Base-by-base conservation (phyloP, 2,329 filamentous ascomycete species). In the Fusarium subglutinans region DNA sequence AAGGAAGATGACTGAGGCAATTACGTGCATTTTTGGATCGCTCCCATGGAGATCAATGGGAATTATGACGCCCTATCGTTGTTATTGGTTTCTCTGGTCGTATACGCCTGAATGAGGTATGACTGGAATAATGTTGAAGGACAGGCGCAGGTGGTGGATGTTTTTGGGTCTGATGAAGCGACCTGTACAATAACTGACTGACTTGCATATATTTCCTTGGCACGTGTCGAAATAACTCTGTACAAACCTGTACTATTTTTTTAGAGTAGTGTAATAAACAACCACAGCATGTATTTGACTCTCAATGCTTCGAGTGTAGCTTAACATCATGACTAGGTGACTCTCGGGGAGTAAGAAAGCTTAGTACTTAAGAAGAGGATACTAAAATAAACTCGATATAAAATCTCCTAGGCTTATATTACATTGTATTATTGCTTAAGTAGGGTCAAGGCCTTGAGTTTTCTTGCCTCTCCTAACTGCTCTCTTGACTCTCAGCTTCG, bases 1-100 rank as follows among this genome's bases (percentile, higher is more conserved):
- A 83, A 86, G 24, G 78, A 81, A 55, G 77, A 78, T n/a, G 69
- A 76, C 50, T 73, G 53, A 72, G 20, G 62, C 51, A 57, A 41
- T 26, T 30, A 41, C 38, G 24, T 37, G 57, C 50, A 35, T 35
- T 13, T n/a, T 54, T 37, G 15, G 17, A 15, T 47, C n/a, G 22
- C 28, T 37, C 30, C 30, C 43, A 14, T 15, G 14, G 33, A 40
- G n/a, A 37, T 22, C 38, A 40, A 18, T 48, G 24, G 48, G 41
- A 58, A 63, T 70, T 37, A 70, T 57, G 64, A 67, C 45, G n/a
- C 30, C 40, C 40, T 51, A 17, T 41, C 44, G 17, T 17, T 38
- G 28, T 48, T 43, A 50, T 57, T 58, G 40, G 14, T 50, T 37
- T 44, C 24, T 54, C 40, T 51, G 35, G 45, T 51, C 57, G 37